Conservation (phyloP, 2,329 filamentous ascomycete genomes). For the Massarina eburnea region DNA sequence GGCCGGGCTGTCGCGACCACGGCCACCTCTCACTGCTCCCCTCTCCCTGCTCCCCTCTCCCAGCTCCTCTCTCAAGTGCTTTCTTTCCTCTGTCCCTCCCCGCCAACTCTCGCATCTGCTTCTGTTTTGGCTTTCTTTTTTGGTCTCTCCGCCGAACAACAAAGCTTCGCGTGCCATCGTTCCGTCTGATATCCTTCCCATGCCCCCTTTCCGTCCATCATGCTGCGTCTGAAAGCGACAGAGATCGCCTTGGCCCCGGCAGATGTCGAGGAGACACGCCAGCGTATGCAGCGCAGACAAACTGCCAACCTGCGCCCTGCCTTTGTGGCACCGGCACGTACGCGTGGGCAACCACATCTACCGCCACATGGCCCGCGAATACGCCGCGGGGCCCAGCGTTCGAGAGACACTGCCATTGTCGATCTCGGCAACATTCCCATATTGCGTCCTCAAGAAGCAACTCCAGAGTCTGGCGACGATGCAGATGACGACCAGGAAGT, state of each 20-base stretch:
- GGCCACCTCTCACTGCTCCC: too few species aligned
- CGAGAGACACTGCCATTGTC: constrained; percentile 32
- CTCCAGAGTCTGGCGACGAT: constrained; percentile 19
- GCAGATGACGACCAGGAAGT: constrained; percentile 9
- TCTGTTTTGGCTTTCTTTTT: constrained; percentile 17
- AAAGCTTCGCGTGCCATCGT: background rate
- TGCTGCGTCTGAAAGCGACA: constrained; percentile 40
- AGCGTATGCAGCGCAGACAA: constrained; percentile 32
- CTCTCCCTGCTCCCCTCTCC: background rate
- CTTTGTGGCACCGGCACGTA: constrained; percentile 6
- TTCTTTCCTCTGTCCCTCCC: background rate
- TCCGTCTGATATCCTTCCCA: background rate
- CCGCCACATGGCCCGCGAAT: constrained; percentile 22
- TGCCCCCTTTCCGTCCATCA: constrained; percentile 13
- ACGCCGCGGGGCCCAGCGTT: constrained; percentile 32
- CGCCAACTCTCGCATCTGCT: background rate
- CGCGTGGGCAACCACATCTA: constrained; percentile 5
- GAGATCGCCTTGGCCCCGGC: constrained; percentile 41
- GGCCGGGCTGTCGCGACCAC: too few species aligned
- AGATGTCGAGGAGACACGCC: constrained; percentile 38
- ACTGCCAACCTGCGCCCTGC: constrained; percentile 9
- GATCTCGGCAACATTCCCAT: constrained; percentile 27
- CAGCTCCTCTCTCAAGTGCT: background rate
- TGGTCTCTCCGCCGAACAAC: background rate
- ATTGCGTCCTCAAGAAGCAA: constrained; percentile 27